Conservation (phyloP, 306 rosid species). For the Comarum palustre region DNA sequence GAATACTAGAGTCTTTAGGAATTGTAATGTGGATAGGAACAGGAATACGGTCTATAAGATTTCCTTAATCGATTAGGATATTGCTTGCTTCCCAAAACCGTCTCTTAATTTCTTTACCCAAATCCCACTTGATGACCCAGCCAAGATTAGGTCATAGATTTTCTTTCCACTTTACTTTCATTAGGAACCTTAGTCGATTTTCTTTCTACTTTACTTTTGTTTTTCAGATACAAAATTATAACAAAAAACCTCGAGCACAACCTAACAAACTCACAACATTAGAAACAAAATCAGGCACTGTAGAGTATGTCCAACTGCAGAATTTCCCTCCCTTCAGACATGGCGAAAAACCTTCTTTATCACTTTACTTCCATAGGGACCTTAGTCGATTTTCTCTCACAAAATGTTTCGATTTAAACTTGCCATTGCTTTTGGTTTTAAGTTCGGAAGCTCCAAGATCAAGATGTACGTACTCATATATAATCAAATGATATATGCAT, state of each 20-base stretch:
- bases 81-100: background rate
- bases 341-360: too few species aligned
- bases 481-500: background rate
- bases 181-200: background rate
- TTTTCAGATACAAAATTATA: too few species aligned
- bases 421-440: background rate
- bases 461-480: background rate
- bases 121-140: background rate
- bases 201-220: too few species aligned
- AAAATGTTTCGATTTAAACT: too few species aligned
- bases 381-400: background rate
- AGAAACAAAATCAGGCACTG: too few species aligned
- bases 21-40: background rate
- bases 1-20: background rate
- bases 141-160: background rate
- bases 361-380: too few species aligned
- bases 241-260: too few species aligned
- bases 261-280: too few species aligned
- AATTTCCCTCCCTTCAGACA: too few species aligned
- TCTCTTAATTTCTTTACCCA: background rate
- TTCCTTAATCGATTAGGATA: background rate
- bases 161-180: background rate
- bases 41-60: background rate
- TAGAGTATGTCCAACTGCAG: too few species aligned
- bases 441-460: background rate